Evolutionary conservation across 148 eudicot genomes (phyloP).

Genomic region (Suaeda aralocaspica): DNA sequence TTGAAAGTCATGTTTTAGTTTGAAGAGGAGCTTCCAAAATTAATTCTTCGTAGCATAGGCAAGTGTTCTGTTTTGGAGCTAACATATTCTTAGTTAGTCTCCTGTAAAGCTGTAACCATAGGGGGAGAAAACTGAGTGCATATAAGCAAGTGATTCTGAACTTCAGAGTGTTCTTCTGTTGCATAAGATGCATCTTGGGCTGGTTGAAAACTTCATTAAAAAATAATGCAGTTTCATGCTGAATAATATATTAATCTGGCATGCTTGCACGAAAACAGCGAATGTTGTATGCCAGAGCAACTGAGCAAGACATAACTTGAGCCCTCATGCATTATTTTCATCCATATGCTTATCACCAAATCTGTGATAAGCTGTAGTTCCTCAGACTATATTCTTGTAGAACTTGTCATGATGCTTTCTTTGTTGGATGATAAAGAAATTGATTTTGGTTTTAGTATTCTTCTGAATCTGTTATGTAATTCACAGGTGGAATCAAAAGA

Average conservation of each 20-base stretch:
- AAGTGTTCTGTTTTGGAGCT: neutral
- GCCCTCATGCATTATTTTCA: too few relatives aligned
- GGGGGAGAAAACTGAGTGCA: neutral
- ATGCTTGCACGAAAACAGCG: too few relatives aligned
- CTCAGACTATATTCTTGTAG: too few relatives aligned
- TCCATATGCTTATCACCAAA: too few relatives aligned
- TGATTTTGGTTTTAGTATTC: neutral
- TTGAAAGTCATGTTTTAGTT: neutral
- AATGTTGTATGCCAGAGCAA: too few relatives aligned
- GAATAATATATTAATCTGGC: too few relatives aligned
- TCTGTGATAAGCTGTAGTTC: too few relatives aligned
- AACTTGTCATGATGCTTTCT: too few relatives aligned
- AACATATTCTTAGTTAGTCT: neutral
- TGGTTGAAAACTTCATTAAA: too few relatives aligned
- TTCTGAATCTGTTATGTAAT: neutral
- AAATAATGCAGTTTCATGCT: too few relatives aligned
- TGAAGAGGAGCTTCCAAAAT: neutral
- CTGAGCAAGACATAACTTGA: too few relatives aligned
- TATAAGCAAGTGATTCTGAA: neutral
- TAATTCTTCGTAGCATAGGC: neutral
- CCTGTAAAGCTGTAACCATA: neutral
- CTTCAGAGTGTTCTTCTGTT: neutral
- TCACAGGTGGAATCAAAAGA: conserved; percentile 87
- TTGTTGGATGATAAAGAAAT: neutral
- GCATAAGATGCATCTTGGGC: neutral